Percentiles rank a stretch among this genome's conserved stretches.
Conservation (phyloP, 805 yeast genomes). For the Komagataella kurtzmanii region DNA sequence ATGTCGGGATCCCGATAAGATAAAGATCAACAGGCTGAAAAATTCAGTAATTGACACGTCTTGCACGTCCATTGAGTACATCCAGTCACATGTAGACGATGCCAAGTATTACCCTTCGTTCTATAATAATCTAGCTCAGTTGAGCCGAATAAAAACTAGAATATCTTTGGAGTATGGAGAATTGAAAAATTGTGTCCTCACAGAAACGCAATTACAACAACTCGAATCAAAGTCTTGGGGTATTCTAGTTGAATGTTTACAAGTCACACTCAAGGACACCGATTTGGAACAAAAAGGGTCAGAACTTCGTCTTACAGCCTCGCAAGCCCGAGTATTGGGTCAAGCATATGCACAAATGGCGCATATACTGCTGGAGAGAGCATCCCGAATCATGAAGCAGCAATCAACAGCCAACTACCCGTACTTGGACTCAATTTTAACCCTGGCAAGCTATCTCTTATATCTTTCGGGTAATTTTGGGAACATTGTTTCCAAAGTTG, state of each 20-base stretch:
- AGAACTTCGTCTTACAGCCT: background rate
- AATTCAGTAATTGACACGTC: background rate
- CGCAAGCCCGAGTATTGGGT: background rate
- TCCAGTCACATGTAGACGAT: background rate
- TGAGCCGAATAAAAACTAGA: background rate
- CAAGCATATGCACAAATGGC: background rate
- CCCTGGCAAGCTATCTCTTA: background rate
- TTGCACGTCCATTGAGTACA: background rate
- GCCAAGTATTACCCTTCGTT: background rate
- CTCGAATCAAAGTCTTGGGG: background rate
- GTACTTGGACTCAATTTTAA: background rate
- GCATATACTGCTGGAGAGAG: background rate
- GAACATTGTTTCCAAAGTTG: background rate
- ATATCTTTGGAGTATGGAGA: background rate
- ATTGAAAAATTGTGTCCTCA: background rate
- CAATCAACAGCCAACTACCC: background rate
- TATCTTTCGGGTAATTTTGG: background rate
- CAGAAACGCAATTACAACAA: background rate
- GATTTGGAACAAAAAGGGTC: background rate
- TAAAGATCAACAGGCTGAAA: background rate
- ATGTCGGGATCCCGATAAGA: background rate
- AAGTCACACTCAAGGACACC: background rate
- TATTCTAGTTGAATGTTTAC: background rate
- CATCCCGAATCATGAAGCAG: background rate
- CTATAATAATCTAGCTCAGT: background rate